phyloP scores from a whole-genome alignment of 441 rosid genomes.

The Melastoma candidum region DNA sequence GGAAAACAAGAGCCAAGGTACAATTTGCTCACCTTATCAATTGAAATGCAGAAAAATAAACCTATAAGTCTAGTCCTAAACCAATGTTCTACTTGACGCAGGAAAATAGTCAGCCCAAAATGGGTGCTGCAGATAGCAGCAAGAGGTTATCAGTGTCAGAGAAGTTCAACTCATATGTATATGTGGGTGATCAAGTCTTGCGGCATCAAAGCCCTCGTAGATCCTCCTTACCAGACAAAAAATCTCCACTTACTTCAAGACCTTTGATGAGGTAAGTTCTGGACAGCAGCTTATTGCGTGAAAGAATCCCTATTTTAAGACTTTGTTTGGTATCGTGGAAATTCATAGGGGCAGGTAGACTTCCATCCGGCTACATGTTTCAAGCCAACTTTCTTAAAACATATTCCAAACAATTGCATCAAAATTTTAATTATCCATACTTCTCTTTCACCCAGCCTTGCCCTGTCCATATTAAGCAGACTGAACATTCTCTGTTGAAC shows the following conservation, averaged over 20 bases:
- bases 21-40: neutral
- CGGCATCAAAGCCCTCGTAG: slow-evolving; percentile 34
- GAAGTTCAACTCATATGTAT: slow-evolving; percentile 35
- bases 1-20: slow-evolving; percentile 29
- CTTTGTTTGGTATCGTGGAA: no score
- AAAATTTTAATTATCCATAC: no score
- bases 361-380: no score
- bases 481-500: no score
- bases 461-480: no score
- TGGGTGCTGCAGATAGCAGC: slow-evolving; percentile 31
- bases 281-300: neutral
- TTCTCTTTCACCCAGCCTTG: no score
- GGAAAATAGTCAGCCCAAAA: slow-evolving; percentile 34
- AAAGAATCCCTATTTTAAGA: neutral
- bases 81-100: slow-evolving; percentile 20
- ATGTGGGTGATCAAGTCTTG: slow-evolving; percentile 9
- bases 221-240: slow-evolving; percentile 25
- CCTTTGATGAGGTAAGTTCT: slow-evolving; percentile 24
- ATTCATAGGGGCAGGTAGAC: no score
- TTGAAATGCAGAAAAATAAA: neutral
- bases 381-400: no score
- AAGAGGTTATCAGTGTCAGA: slow-evolving; percentile 39
- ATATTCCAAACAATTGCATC: no score
- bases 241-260: slow-evolving; percentile 26
- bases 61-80: neutral